Conservation (phyloP, 306 rosid species). For the Corylus americana region DNA sequence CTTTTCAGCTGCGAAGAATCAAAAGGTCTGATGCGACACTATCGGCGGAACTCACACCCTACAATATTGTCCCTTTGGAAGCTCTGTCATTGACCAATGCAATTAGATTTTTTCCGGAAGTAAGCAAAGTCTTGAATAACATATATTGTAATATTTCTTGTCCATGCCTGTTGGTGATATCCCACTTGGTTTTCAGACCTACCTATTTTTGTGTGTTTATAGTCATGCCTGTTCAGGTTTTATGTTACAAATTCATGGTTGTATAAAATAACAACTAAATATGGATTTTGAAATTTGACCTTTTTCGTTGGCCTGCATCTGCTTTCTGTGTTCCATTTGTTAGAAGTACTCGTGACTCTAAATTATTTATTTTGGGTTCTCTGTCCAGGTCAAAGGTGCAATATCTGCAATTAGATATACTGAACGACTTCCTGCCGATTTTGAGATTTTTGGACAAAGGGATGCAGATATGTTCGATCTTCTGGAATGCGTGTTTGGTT, state of each 20-base stretch:
- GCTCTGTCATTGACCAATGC: conserved; percentile 78
- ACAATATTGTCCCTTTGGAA: conserved; percentile 88
- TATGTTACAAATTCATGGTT: conserved; percentile 10
- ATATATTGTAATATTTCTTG: background rate
- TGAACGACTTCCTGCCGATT: conserved; percentile 78
- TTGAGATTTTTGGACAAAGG: conserved; percentile 65
- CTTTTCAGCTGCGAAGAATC: conserved; percentile 66
- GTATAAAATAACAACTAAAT: background rate
- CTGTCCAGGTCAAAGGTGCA: conserved; percentile 80
- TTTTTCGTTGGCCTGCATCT: conserved; percentile 14
- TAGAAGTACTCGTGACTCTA: conserved; percentile 27
- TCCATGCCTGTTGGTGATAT: conserved; percentile 1
- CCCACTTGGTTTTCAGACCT: background rate
- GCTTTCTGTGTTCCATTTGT: background rate
- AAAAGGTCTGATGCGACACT: conserved; percentile 54
- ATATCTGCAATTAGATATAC: conserved; percentile 73
- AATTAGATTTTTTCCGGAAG: conserved; percentile 90
- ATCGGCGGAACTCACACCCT: conserved; percentile 74
- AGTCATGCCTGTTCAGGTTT: background rate
- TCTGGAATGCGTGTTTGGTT: conserved; percentile 84
- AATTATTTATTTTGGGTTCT: conserved; percentile 32
- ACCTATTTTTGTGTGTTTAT: background rate
- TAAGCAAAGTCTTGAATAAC: conserved; percentile 46
- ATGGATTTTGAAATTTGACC: conserved; percentile 6
- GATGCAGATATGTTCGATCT: conserved; percentile 92